A percentile compares a stretch with the other conserved stretches of the same genome.
phyloP scores from a whole-genome alignment of 2,329 filamentous ascomycete genomes.

The Stachybotrys elegans region DNA sequence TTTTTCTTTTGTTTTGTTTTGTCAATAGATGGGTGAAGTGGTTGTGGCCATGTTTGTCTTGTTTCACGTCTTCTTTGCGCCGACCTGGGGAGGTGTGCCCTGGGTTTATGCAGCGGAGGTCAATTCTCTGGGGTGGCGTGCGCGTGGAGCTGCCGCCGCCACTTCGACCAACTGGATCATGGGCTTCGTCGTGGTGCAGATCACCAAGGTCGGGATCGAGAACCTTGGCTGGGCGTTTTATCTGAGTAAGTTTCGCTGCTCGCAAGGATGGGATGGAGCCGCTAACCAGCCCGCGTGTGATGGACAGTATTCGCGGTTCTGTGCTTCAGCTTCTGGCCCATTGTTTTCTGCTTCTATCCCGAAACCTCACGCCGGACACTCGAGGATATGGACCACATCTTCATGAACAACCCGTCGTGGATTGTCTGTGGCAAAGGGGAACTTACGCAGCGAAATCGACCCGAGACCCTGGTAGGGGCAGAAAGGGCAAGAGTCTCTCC shows the following conservation, averaged over 20 bases:
- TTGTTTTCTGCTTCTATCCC: conserved; percentile 44
- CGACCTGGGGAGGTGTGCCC: conserved; percentile 31
- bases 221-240: conserved; percentile 37
- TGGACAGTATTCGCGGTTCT: conserved; percentile 11
- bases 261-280: too few species aligned
- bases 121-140: conserved; percentile 35
- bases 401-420: conserved; percentile 21
- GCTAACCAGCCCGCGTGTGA: too few species aligned
- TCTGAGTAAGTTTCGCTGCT: conserved; percentile 33
- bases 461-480: conserved; percentile 28
- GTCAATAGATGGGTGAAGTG: too few species aligned
- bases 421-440: conserved; percentile 26
- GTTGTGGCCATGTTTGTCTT: conserved; percentile 37
- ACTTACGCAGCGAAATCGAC: conserved; percentile 29
- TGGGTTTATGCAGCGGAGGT: conserved; percentile 39
- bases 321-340: conserved; percentile 28
- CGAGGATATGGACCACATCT: conserved; percentile 44
- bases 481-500: too few species aligned
- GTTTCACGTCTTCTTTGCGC: conserved; percentile 36
- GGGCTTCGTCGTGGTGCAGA: conserved; percentile 37
- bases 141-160: conserved; percentile 35
- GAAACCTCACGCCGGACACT: conserved; percentile 41
- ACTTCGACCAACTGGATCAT: conserved; percentile 40
- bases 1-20: too few species aligned
- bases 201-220: conserved; percentile 36